Base-by-base conservation (phyloP, 345 rosid species). In the Boechera stricta region DNA sequence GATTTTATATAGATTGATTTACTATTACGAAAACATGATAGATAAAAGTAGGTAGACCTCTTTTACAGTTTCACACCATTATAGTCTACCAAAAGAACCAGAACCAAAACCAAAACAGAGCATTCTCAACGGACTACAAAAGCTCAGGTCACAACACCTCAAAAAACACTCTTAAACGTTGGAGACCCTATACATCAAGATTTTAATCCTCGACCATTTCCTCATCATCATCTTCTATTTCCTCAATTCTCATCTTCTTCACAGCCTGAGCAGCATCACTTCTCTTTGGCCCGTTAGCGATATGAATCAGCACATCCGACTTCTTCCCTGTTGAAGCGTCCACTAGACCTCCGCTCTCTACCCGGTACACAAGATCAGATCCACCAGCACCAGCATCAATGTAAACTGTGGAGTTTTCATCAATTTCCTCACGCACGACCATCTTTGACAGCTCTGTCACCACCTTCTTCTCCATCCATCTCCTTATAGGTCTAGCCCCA, bases 401-500 rank as follows among this genome's bases (percentile, higher is more conserved):
- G 74, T 85, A 89, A 38, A 90, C 99, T 0, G 94, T 92, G 0
- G 94, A 87, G 85, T 88, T 95, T 67, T 92, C 99, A 16, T 95
- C 96, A 0, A 95, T 92, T 44, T 95, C 98, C 26, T 87, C 98
- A 72, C 87, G 86, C 42, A 95, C 55, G 0, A 95, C 88, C 99
- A 92, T 89, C 72, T 84, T 88, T 0, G 97, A 95, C 8, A 95
- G 78, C 78, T 91, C 91, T 0, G 99, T 95, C 0, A 95, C 98
- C 76, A 95, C 98, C 83, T 80, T 92, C 82, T 69, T 92, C 86
- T 95, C 98, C 0, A 95, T 91, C 99, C 98, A 95, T 62, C 99
- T 89, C 79, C 99, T 80, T 24, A 95, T 89, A 0, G 98, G 97
- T 36, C 98, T 84, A 2, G 98, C 97, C 6, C 99, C 97, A 63